Evolutionary conservation across 257 asterid genomes (phyloP), one percentile per base, ranked within the genome.

Genomic region (Solanum chmielewskii): DNA sequence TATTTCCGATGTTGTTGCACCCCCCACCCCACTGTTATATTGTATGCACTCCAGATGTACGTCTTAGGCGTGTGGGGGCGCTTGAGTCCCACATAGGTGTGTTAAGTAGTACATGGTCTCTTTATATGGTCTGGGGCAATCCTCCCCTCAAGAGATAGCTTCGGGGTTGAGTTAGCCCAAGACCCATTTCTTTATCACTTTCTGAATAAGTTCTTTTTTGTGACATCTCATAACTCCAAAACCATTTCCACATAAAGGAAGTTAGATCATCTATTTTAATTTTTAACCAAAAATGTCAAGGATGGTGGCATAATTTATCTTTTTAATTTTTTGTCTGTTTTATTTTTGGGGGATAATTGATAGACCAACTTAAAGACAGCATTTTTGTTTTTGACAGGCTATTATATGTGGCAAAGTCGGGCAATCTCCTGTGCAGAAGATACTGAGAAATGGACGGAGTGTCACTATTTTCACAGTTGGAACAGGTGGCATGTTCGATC

Each of bases 401-500:
- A 92, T 95, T 90, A 73, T 97, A 89, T 96, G 98, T 84, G 99
- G 99, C 84, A 96, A 91, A 94, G 94, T 97, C 86, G 98, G 99
- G 81, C 97, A 93, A 92, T 89, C 97, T 37, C 99, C 99, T 9
- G 88, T 96, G 25, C 99, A 97, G 85, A 97, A 97, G 98, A 97
- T 96, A 85, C 89, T 97, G 92, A 95, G 99, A 91, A 96, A 93
- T 77, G 99, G 99, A 77, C 91, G 89, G 86, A 93, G 96, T 83
- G 94, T 97, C 62, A 96, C 99, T 86, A 90, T 93, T 37, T 97
- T 97, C 88, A 95, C 97, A 0, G 99, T 96, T 73, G 99, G 99
- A 89, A 96, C 99, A 64, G 98, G 99, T 62, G 99, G 99, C 76
- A 91, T 97, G 98, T 95, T 76, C 68, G 99, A 97, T 92, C 99